Percentiles rank a stretch among this genome's conserved stretches.
Evolutionary conservation across 768 basidiomycete genomes (phyloP).

Genomic region (Dacryopinax primogenitus): DNA sequence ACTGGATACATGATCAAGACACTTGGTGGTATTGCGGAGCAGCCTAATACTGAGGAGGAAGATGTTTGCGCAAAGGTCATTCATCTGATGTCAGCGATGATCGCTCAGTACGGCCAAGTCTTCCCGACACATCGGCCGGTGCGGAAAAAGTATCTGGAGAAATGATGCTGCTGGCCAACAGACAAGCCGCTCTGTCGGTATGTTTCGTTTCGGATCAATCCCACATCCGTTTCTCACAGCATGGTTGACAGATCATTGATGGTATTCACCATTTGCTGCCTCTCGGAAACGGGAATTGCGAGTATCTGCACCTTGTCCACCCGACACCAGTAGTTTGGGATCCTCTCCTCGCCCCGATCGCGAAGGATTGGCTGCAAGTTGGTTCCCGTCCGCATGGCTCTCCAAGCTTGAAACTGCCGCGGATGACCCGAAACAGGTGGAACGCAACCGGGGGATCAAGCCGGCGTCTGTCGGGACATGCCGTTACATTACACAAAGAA

Average conservation of each 20-base stretch:
- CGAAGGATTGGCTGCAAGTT: too few species aligned
- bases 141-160: too few species aligned
- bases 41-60: constrained; percentile 7
- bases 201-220: too few species aligned
- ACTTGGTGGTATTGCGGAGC: constrained; percentile 16
- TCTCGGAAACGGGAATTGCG: too few species aligned
- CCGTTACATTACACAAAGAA: constrained; percentile 18
- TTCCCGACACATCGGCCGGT: too few species aligned
- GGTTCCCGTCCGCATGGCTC: constrained; percentile 27
- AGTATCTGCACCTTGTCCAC: constrained; percentile 28
- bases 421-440: constrained; percentile 8
- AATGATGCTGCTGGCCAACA: constrained; percentile 25
- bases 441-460: constrained; percentile 22
- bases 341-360: constrained; percentile 18
- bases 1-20: constrained; percentile 18
- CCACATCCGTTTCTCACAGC: too few species aligned
- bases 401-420: constrained; percentile 20
- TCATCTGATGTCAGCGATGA: too few species aligned
- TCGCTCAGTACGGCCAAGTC: too few species aligned
- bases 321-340: constrained; percentile 28
- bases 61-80: constrained; percentile 31
- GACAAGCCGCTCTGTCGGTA: too few species aligned
- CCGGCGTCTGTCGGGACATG: constrained; percentile 26
- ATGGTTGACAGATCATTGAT: too few species aligned
- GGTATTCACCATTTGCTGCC: too few species aligned